Percentiles rank a stretch among this genome's conserved stretches.
Conservation (phyloP, 805 yeast species). For the Candida xyloterini region DNA sequence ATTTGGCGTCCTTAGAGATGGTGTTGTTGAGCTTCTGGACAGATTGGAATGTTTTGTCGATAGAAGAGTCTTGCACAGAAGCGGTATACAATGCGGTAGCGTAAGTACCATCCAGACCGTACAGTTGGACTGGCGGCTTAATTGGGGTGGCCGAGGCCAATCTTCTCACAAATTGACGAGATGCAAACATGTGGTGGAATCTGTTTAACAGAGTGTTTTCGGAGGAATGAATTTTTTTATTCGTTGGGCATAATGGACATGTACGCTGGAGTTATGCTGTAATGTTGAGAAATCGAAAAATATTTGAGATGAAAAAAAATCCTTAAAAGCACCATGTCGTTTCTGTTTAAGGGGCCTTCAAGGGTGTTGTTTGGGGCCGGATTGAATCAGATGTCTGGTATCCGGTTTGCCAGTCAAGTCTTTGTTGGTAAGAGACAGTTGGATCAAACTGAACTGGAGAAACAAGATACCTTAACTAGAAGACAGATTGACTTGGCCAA, state of each 20-base stretch:
- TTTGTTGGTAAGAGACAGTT: conserved; percentile 13
- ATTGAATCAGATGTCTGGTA: background rate
- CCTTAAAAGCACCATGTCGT: conserved; percentile 1
- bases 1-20: conserved; percentile 60
- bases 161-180: conserved; percentile 66
- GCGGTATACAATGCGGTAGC: conserved; percentile 94
- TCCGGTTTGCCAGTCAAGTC: conserved; percentile 3
- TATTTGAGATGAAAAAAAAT: conserved; percentile 5
- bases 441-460: conserved; percentile 70
- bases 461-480: conserved; percentile 67
- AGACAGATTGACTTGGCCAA: conserved; percentile 72
- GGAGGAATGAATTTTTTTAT: conserved; percentile 21
- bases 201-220: conserved; percentile 9
- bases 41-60: conserved; percentile 65
- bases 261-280: conserved; percentile 12
- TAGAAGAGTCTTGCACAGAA: conserved; percentile 74
- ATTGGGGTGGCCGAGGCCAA: conserved; percentile 61
- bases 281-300: background rate
- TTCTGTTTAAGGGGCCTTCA: conserved; percentile 2
- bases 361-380: background rate
- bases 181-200: conserved; percentile 41
- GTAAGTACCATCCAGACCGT: conserved; percentile 94
- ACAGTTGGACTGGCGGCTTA: conserved; percentile 90
- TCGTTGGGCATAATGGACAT: conserved; percentile 27
- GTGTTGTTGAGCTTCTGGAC: conserved; percentile 56